Percentiles rank a stretch among this genome's conserved stretches.
Conservation (phyloP, 75 land plant genomes). For the Ceratopteris richardii region DNA sequence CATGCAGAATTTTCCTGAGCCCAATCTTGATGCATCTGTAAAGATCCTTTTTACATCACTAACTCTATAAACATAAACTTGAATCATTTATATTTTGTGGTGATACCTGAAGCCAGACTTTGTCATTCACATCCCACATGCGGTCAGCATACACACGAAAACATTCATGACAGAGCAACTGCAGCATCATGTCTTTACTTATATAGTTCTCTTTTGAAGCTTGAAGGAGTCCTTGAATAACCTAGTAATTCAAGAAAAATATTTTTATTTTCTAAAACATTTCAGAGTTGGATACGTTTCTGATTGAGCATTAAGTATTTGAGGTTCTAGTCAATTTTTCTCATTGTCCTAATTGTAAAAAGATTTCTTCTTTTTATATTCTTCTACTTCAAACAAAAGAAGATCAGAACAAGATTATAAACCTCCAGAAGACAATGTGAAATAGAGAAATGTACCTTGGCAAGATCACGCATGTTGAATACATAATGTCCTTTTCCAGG, state of each 20-base stretch:
- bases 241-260: conserved; percentile 7
- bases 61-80: too few relatives aligned
- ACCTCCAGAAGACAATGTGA: too few relatives aligned
- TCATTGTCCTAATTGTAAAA: too few relatives aligned
- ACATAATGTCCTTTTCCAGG: conserved; percentile 31
- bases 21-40: too few relatives aligned
- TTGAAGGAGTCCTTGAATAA: conserved; percentile 27
- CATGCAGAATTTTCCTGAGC: too few relatives aligned
- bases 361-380: too few relatives aligned
- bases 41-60: too few relatives aligned
- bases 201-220: conserved; percentile 18
- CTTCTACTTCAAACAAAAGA: neutral
- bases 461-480: conserved; percentile 31
- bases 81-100: too few relatives aligned
- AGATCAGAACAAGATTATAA: neutral
- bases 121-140: conserved; percentile 25
- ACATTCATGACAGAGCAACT: conserved; percentile 25
- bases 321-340: too few relatives aligned
- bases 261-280: too few relatives aligned
- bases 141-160: conserved; percentile 33
- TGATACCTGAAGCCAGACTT: conserved; percentile 25
- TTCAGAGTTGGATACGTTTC: neutral
- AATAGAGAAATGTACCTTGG: conserved; percentile 21
- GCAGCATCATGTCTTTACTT: conserved; percentile 22
- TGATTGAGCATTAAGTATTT: too few relatives aligned